A percentile compares a stretch with the other conserved stretches of the same genome.
These are phyloP conservation scores for Aeminium ludgeri DNA, from an alignment of 495 filamentous ascomycete genomes.

Conservation along the genomic window DNA sequence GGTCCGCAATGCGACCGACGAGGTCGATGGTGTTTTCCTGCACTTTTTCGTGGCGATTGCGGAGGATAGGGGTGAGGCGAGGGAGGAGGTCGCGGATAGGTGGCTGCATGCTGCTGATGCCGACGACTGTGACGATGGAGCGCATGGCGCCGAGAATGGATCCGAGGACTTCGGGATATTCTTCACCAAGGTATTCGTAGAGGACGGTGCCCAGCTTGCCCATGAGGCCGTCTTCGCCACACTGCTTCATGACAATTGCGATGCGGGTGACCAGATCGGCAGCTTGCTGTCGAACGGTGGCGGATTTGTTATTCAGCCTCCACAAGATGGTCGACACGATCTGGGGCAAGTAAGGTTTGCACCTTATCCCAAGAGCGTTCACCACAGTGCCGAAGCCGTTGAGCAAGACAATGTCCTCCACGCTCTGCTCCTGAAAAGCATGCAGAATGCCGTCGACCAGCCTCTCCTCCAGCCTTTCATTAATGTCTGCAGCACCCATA, in stretches of 20 bases:
- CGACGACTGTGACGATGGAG: constrained; percentile 93
- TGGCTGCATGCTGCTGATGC: constrained; percentile 96
- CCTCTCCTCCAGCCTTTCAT: constrained; percentile 77
- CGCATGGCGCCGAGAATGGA: constrained; percentile 91
- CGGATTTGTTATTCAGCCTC: constrained; percentile 92
- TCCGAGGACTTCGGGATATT: constrained; percentile 95
- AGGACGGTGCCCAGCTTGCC: constrained; percentile 91
- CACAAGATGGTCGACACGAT: constrained; percentile 95
- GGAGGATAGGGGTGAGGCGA: constrained; percentile 86
- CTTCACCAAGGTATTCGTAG: constrained; percentile 97
- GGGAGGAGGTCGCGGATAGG: constrained; percentile 96
- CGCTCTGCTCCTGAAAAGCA: constrained; percentile 95
- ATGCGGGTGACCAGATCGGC: constrained; percentile 94
- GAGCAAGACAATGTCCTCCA: constrained; percentile 88
- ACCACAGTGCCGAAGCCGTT: constrained; percentile 99
- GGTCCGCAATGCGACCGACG: constrained; percentile 94
- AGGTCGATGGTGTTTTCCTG: constrained; percentile 99
- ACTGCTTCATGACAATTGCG: constrained; percentile 97
- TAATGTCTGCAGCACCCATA: constrained; percentile 84
- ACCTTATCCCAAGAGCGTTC: constrained; percentile 81
- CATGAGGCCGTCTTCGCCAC: constrained; percentile 88
- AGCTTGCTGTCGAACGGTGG: constrained; percentile 90
- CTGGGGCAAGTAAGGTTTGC: constrained; percentile 92
- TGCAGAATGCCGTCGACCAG: constrained; percentile 93
- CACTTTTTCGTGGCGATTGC: constrained; percentile 98